These are phyloP conservation scores for Omphalotus olearius DNA, from an alignment of 1,284 basidiomycete genomes.

Conservation along the genomic window DNA sequence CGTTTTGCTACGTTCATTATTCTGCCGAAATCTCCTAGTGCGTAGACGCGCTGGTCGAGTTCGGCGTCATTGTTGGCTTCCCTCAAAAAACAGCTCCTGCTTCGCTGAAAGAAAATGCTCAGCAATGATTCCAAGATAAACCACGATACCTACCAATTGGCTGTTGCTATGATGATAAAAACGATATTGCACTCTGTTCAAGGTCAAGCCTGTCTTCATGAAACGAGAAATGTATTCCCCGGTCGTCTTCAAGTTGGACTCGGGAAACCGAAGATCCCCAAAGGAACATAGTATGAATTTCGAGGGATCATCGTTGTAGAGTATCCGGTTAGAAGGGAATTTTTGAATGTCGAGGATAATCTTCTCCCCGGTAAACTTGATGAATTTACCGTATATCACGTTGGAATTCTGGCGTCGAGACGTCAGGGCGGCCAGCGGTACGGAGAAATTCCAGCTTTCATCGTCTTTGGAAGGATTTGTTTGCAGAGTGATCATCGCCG, in stretches of 20 bases:
- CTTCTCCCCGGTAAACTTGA: conserved; percentile 44
- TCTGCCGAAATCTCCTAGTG: conserved; percentile 48
- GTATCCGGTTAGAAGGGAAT: conserved; percentile 54
- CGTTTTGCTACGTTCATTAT: conserved; percentile 65
- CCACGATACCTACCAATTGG: conserved; percentile 43
- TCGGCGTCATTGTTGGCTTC: conserved; percentile 48
- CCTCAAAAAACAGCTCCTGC: conserved; percentile 58
- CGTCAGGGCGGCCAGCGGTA: conserved; percentile 28
- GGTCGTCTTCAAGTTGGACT: conserved; percentile 37
- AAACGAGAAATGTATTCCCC: conserved; percentile 54
- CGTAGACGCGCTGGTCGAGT: conserved; percentile 51
- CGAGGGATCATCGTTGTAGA: conserved; percentile 47
- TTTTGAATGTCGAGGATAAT: conserved; percentile 45
- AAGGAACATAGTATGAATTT: conserved; percentile 57
- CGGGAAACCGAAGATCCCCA: conserved; percentile 47
- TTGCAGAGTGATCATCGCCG: conserved; percentile 30
- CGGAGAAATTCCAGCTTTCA: conserved; percentile 45
- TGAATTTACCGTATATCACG: conserved; percentile 37
- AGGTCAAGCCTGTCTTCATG: conserved; percentile 47
- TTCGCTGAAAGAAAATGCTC: conserved; percentile 32
- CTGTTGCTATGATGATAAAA: conserved; percentile 70
- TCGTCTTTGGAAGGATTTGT: conserved; percentile 42
- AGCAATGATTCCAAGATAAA: not conserved
- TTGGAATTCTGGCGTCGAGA: conserved; percentile 11
- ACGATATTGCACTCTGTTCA: conserved; percentile 57